Conservation (phyloP, 257 asterid genomes). For the Eucommia ulmoides region DNA sequence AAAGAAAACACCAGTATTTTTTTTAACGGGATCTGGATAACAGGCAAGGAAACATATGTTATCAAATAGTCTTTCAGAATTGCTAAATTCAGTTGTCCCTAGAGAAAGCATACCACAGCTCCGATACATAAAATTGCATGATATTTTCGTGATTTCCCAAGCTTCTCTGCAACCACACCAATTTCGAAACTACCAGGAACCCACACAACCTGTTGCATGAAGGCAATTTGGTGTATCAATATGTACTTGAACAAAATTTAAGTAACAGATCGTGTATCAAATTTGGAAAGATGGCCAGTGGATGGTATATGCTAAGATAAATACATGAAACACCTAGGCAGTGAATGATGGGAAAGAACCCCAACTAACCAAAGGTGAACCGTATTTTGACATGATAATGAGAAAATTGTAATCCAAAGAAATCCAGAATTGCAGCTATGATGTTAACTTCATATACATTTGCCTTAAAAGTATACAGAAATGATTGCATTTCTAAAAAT, state of each 20-base stretch:
- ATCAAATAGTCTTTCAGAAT: not conserved
- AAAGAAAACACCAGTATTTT: too few relatives aligned
- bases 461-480: too few relatives aligned
- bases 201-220: slow-evolving; percentile 88
- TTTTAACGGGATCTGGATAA: too few relatives aligned
- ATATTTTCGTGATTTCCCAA: slow-evolving; percentile 68
- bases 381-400: not conserved
- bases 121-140: slow-evolving; percentile 84
- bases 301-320: not conserved
- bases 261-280: too few relatives aligned
- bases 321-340: too few relatives aligned
- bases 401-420: not conserved
- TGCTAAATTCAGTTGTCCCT: not conserved
- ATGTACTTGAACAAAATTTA: too few relatives aligned
- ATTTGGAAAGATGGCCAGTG: too few relatives aligned
- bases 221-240: too few relatives aligned
- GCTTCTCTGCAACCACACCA: slow-evolving; percentile 68
- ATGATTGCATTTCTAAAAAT: too few relatives aligned
- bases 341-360: too few relatives aligned
- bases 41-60: too few relatives aligned
- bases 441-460: not conserved
- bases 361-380: not conserved
- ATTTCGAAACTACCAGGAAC: slow-evolving; percentile 96
- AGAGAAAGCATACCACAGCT: slow-evolving; percentile 64
- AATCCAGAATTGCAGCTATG: not conserved